phyloP scores from a whole-genome alignment of 2,329 filamentous ascomycete genomes.

The Neonectria ditissima region DNA sequence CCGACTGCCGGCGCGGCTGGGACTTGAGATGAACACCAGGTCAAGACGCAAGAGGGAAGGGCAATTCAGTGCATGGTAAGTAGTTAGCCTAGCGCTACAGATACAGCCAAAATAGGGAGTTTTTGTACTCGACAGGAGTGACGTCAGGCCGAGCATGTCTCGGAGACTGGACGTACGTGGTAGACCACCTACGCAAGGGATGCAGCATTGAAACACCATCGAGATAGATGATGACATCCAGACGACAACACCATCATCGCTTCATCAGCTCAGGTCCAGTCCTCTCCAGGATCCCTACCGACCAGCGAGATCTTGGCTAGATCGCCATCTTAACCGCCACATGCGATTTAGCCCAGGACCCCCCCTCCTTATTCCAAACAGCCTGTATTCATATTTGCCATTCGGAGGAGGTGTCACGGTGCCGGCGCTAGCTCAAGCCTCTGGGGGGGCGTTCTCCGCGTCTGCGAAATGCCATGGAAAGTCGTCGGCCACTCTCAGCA shows the following conservation, averaged over 20 bases:
- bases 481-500: slow-evolving; percentile 33
- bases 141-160: background rate
- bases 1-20: slow-evolving; percentile 17
- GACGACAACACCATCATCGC: slow-evolving; percentile 18
- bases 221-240: slow-evolving; percentile 4
- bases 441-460: slow-evolving; percentile 23
- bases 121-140: background rate
- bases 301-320: slow-evolving; percentile 35
- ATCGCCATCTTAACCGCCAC: slow-evolving; percentile 32
- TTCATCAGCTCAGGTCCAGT: background rate
- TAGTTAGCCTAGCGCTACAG: no score
- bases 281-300: slow-evolving; percentile 7
- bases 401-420: background rate
- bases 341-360: slow-evolving; percentile 28
- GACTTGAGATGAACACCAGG: slow-evolving; percentile 16
- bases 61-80: background rate
- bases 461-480: slow-evolving; percentile 15
- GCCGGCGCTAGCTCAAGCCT: slow-evolving; percentile 32
- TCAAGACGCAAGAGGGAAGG: slow-evolving; percentile 17
- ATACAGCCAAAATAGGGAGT: background rate
- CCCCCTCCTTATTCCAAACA: slow-evolving; percentile 7
- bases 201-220: background rate
- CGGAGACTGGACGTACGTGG: no score
- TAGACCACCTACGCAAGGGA: no score
- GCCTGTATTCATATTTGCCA: no score